Base-by-base conservation (phyloP, 805 yeast species). In the Debaryomyces maramus region DNA sequence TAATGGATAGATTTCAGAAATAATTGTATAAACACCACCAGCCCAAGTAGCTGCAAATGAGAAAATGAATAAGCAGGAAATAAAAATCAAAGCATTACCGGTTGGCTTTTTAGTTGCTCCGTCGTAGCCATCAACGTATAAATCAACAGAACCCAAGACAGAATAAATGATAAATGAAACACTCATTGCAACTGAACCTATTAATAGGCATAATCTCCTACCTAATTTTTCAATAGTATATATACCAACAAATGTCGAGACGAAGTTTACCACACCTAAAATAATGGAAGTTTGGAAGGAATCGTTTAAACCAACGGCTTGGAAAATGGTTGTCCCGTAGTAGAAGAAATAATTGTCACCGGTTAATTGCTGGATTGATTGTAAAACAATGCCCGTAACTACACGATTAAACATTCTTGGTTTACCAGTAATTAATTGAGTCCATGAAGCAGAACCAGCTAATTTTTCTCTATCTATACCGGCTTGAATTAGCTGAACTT, bases 41-140 rank as follows among this genome's bases (percentile, higher is more conserved):
- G 87, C 88, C 81, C 86, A 80, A 10, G 88, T 78, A 19, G 79
- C 71, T 4, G 88, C 88, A 58, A 83, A 83, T 62, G 73, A 78
- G 61, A 78, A 67, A 42, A 83, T 77, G 65, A 72, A 83, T 38
- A 81, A 54, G 63, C 85, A 80, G 6, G 88, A 73, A 39, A 83
- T 67, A 53, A 73, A 73, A 53, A 83, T 80, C 85, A 83, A 77
- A 7, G 73, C 77, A 45, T 67, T 55, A 56, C 86, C 85, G 39
- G 80, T 76, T 46, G 80, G 72, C 47, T 69, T 70, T 33, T 51
- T 40, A 30, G 61, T 55, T 38, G 75, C 65, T 36, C 62, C 63
- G 53, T 63, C 67, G 48, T 59, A 66, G 21, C 73, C 73, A 41
- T 67, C 63, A 15, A 58, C 52, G 49, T 58, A 61, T 43, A 78